Conservation (phyloP, 768 basidiomycete species). For the Zangia roseola region DNA sequence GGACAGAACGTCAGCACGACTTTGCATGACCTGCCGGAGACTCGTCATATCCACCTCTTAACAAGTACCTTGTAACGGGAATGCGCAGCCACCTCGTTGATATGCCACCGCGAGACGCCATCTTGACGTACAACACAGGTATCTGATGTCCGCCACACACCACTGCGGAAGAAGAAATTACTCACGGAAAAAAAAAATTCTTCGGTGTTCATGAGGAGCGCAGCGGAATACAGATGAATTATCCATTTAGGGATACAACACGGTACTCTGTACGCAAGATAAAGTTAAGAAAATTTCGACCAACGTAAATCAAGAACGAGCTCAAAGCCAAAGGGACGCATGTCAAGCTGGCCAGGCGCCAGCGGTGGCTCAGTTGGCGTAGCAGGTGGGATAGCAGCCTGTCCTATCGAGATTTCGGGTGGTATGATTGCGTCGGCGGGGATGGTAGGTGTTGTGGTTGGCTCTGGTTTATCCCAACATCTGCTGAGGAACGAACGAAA, state of each 20-base stretch:
- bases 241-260: slow-evolving; percentile 21
- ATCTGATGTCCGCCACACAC: no score
- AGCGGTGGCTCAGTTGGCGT: slow-evolving; percentile 19
- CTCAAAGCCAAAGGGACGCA: slow-evolving; percentile 69
- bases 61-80: no score
- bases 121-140: no score
- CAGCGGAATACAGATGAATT: slow-evolving; percentile 10
- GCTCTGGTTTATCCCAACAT: slow-evolving; percentile 3
- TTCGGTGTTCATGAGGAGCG: not conserved
- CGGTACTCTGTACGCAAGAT: slow-evolving; percentile 7
- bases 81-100: no score
- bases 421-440: not conserved
- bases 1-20: no score
- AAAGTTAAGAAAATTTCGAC: slow-evolving; percentile 35
- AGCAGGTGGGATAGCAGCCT: slow-evolving; percentile 5
- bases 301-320: slow-evolving; percentile 76
- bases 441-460: not conserved
- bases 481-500: slow-evolving; percentile 26
- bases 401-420: slow-evolving; percentile 6
- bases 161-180: not conserved
- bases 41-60: no score
- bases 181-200: not conserved
- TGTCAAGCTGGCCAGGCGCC: slow-evolving; percentile 59
- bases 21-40: no score
- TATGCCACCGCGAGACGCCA: no score